Evolutionary conservation across 345 rosid genomes (phyloP).

Genomic region (Eucalyptus paniculata): DNA sequence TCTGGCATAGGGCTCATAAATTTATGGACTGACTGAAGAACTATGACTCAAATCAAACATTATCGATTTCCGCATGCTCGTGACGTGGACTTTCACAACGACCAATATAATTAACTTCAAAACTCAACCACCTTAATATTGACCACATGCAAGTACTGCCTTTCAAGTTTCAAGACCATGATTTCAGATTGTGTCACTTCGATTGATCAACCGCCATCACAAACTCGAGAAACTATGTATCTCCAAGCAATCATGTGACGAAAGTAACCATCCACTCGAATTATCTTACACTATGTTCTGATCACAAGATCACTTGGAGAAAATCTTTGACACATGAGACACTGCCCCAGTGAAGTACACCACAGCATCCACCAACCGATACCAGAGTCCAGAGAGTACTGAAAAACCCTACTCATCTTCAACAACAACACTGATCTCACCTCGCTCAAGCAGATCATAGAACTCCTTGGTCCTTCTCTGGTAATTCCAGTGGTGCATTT

Average conservation of each 20-base stretch:
- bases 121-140: too few species aligned
- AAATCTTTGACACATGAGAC: neutral
- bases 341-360: neutral
- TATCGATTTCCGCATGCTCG: neutral
- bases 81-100: neutral
- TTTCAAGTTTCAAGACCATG: too few species aligned
- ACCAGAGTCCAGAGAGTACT: neutral
- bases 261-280: neutral
- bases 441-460: slow-evolving; percentile 24
- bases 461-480: slow-evolving; percentile 20
- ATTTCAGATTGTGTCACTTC: too few species aligned
- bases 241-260: neutral
- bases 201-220: neutral
- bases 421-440: slow-evolving; percentile 15
- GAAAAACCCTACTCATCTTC: slow-evolving; percentile 2
- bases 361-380: neutral
- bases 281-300: neutral
- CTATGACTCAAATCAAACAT: neutral
- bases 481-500: slow-evolving; percentile 31
- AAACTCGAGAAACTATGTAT: neutral
- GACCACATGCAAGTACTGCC: neutral
- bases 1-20: rapidly evolving
- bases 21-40: rapidly evolving
- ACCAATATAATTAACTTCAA: neutral
- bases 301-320: neutral